Evolutionary conservation across 176 grass and related monocot species (phyloP), one percentile per base, ranked within the genome.

Genomic region (Zea luxurians): DNA sequence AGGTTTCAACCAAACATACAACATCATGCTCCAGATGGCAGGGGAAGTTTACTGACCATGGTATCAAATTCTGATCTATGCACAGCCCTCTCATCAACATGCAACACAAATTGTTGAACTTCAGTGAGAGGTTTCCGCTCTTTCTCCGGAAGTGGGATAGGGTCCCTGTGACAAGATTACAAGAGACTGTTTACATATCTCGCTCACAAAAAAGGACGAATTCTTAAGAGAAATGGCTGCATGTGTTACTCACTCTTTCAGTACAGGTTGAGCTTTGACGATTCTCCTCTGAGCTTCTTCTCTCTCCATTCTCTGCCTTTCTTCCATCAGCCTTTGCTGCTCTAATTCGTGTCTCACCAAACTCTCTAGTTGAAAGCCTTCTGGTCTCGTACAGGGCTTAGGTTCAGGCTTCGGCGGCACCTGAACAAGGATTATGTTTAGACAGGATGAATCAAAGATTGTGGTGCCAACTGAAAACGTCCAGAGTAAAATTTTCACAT

Each of bases 51-150:
- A 52, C 54, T 54, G 27, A 96, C 92, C 92, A 74, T 96, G 42
- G 63, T 91, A 85, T 99, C 96, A 16, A 99, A 99, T 57, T 95
- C 96, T 83, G 88, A 90, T 91, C 96, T 89, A 16, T 93, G 81
- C 8, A 87, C 48, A 5, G 92, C 86, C 65, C 96, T 95, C 66
- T 96, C 83, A 69, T 99, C 88, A 13, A 89, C 79, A 77, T 96
- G 92, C 36, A 96, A 45, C 7, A 50, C 86, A 88, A 99, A 89
- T n/a, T 71, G 64, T 47, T 99, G 96, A 21, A 99, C 92, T 85
- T 93, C 92, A 66, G 92, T 99, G 15, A 99, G 92, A 78, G 92
- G 86, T 47, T 86, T 99, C 60, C 96, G 83, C 66, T 93, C 96
- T 67, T 78, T 99, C 74, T 86, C 81, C 44, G 90, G 90, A 54